These are phyloP conservation scores for Plasmodium relictum DNA, from an alignment of 169 alveolate species.

Conservation along the genomic window DNA sequence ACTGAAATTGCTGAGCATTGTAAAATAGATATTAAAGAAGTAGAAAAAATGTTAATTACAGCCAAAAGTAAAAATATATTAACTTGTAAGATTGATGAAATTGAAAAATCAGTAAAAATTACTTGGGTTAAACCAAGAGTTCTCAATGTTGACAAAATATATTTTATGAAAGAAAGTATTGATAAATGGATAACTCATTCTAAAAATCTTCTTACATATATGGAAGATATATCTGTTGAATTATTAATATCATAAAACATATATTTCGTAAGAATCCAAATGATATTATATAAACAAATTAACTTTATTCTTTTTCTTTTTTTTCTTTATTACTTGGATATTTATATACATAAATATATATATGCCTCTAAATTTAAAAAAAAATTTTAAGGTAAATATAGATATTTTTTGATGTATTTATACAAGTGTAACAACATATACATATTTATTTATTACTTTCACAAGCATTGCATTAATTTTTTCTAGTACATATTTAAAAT, in stretches of 20 bases:
- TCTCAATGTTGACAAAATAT: conserved; percentile 76
- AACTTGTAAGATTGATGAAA: conserved; percentile 84
- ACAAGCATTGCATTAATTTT: too few relatives aligned
- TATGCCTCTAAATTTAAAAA: too few relatives aligned
- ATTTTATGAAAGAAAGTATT: conserved; percentile 44
- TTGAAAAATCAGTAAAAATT: conserved; percentile 80
- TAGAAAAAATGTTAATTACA: conserved; percentile 84
- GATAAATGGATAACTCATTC: conserved; percentile 60
- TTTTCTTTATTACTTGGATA: too few relatives aligned
- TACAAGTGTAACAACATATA: too few relatives aligned
- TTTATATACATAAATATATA: too few relatives aligned
- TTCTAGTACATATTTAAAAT: too few relatives aligned
- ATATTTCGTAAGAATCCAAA: too few relatives aligned
- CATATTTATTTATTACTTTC: too few relatives aligned
- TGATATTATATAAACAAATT: too few relatives aligned
- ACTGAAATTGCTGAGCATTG: conserved; percentile 86
- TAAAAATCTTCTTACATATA: conserved; percentile 60
- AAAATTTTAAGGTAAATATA: too few relatives aligned
- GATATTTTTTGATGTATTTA: too few relatives aligned
- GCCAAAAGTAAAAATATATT: conserved; percentile 84
- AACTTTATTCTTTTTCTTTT: too few relatives aligned
- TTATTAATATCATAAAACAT: conserved; percentile 36
- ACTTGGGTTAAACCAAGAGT: conserved; percentile 88
- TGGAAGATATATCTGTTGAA: conserved; percentile 74
- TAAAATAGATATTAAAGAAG: conserved; percentile 78